phyloP scores from a whole-genome alignment of 768 basidiomycete species.

The Asterophora lycoperdoides region DNA sequence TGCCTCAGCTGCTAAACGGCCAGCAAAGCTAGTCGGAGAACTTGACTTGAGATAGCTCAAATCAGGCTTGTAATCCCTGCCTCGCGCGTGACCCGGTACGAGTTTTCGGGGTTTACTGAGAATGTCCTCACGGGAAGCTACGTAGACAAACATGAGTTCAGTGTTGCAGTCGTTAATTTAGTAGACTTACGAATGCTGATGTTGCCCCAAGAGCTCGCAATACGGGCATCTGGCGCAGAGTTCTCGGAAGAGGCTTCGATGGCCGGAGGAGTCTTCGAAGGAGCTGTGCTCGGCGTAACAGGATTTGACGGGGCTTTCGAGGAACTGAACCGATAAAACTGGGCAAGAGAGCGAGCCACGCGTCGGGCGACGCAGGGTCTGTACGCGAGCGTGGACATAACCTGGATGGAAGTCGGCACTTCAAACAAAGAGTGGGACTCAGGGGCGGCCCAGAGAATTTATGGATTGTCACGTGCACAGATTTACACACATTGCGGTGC shows the following conservation, averaged over 20 bases:
- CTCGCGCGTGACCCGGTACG: background rate
- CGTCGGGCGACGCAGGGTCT: slow-evolving; percentile 8
- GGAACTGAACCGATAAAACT: slow-evolving; percentile 2
- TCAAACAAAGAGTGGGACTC: too few species aligned
- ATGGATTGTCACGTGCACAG: slow-evolving; percentile 8
- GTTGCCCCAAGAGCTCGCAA: slow-evolving; percentile 21
- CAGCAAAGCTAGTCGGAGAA: slow-evolving; percentile 20
- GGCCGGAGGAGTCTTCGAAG: background rate
- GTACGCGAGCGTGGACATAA: slow-evolving; percentile 13
- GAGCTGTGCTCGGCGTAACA: background rate
- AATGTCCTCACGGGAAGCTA: slow-evolving; percentile 18
- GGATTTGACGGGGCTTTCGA: background rate
- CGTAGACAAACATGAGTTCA: background rate
- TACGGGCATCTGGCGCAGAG: slow-evolving; percentile 11
- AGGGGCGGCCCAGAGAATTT: too few species aligned
- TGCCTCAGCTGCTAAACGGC: slow-evolving; percentile 15
- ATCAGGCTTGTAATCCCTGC: slow-evolving; percentile 18
- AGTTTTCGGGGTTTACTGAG: slow-evolving; percentile 4
- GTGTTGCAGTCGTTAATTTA: background rate
- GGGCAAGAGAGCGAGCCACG: background rate
- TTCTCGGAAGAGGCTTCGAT: background rate
- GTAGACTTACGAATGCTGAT: slow-evolving; percentile 33
- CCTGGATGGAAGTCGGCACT: too few species aligned
- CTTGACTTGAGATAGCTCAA: slow-evolving; percentile 26
- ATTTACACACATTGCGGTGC: background rate